Percentiles rank a stretch among this genome's conserved stretches.
Conservation (phyloP, 2,329 filamentous ascomycete species). For the Clonostachys solani region DNA sequence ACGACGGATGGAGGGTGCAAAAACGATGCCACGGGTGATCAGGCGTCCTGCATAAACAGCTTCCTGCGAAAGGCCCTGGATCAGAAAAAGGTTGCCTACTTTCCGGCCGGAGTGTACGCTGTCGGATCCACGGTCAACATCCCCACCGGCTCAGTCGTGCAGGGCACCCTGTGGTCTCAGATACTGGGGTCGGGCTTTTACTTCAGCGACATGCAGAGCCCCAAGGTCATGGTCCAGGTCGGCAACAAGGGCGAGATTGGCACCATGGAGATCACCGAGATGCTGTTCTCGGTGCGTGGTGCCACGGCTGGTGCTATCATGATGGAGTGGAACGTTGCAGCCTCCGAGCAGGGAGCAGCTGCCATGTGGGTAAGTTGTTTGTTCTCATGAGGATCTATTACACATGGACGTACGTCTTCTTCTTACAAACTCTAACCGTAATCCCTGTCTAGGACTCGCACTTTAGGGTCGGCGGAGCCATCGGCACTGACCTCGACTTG, state of each 20-base stretch:
- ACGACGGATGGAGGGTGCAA: too few species aligned
- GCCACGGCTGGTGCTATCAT: constrained; percentile 32
- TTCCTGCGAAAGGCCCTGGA: too few species aligned
- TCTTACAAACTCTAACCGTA: neutral
- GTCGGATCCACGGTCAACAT: constrained; percentile 17
- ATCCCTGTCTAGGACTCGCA: too few species aligned
- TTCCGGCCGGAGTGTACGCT: constrained; percentile 18
- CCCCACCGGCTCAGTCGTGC: constrained; percentile 37
- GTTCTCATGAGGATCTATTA: constrained; percentile 1
- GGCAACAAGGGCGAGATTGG: constrained; percentile 45
- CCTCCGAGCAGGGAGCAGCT: constrained; percentile 28
- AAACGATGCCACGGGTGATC: too few species aligned
- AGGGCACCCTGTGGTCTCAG: constrained; percentile 50
- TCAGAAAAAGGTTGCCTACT: too few species aligned
- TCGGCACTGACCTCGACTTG: constrained; percentile 7
- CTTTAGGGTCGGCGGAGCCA: constrained; percentile 34
- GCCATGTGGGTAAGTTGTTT: constrained; percentile 42
- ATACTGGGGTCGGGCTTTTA: constrained; percentile 39
- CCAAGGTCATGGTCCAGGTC: constrained; percentile 43
- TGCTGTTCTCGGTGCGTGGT: constrained; percentile 45
- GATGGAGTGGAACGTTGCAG: constrained; percentile 43
- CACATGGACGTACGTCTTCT: neutral
- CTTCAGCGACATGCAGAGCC: constrained; percentile 38
- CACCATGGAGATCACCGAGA: constrained; percentile 43
- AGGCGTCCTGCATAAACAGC: too few species aligned